Percentiles rank a stretch among this genome's conserved stretches.
Evolutionary conservation across 208 protist species (phyloP).

Genomic region (Herpetomonas muscarum): DNA sequence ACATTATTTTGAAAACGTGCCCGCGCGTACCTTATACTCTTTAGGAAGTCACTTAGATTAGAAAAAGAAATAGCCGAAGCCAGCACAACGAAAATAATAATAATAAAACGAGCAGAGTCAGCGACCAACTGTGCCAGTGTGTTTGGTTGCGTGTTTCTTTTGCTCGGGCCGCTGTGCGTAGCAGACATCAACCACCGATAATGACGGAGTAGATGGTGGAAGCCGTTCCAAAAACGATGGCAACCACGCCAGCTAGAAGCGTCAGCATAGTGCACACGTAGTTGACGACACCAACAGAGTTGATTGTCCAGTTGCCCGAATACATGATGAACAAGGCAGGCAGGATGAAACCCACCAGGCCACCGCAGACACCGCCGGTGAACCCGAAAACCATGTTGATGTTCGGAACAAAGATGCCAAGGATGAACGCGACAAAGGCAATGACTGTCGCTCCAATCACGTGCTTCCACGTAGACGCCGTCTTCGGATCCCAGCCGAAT

Average conservation of each 20-base stretch:
- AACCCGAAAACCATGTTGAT: constrained; percentile 49
- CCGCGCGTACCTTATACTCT: no score
- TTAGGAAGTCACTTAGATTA: no score
- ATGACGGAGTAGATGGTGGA: constrained; percentile 30
- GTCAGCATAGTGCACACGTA: constrained; percentile 41
- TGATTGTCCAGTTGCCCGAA: constrained; percentile 29
- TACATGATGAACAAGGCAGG: constrained; percentile 65
- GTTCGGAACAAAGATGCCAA: constrained; percentile 30
- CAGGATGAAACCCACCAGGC: constrained; percentile 56
- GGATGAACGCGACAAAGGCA: constrained; percentile 16
- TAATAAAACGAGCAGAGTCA: no score
- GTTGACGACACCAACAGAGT: constrained; percentile 26
- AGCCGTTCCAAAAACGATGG: constrained; percentile 30
- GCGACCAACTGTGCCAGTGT: no score
- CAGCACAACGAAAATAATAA: no score
- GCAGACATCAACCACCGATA: not conserved
- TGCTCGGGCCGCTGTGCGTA: not conserved
- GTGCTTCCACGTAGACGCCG: constrained; percentile 26
- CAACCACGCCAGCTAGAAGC: constrained; percentile 39
- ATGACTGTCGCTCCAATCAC: constrained; percentile 19
- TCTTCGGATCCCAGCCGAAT: constrained; percentile 16
- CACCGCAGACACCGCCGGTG: constrained; percentile 41
- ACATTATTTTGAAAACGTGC: no score
- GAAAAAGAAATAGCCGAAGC: no score
- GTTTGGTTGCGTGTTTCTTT: not conserved